Evolutionary conservation across 2,329 filamentous ascomycete species (phyloP).

Genomic region (Bertia moriformis): DNA sequence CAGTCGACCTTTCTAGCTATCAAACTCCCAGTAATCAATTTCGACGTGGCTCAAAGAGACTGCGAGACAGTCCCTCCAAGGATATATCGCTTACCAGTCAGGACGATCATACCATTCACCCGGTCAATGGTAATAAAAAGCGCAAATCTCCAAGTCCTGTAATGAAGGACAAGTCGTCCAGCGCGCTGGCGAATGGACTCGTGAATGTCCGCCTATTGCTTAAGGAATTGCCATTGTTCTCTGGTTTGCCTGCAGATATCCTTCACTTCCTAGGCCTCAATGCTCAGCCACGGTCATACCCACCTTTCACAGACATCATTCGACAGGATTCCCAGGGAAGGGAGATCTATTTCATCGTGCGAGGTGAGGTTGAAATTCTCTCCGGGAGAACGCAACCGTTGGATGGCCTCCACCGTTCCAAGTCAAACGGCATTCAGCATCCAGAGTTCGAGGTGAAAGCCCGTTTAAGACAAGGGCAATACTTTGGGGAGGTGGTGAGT

Average conservation of each 20-base stretch:
- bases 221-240: constrained; percentile 59
- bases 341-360: constrained; percentile 62
- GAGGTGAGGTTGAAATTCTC: constrained; percentile 60
- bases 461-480: constrained; percentile 52
- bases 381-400: constrained; percentile 20
- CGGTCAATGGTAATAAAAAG: constrained; percentile 29
- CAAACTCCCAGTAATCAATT: background rate
- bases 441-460: constrained; percentile 3
- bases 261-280: constrained; percentile 62
- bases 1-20: constrained; percentile 27
- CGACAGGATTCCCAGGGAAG: constrained; percentile 53
- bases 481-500: constrained; percentile 65
- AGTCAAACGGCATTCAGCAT: constrained; percentile 4
- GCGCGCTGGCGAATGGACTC: constrained; percentile 51
- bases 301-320: constrained; percentile 60
- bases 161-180: constrained; percentile 41
- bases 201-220: constrained; percentile 56
- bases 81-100: background rate
- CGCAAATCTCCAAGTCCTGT: constrained; percentile 58
- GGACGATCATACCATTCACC: background rate
- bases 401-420: constrained; percentile 2
- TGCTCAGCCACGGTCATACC: constrained; percentile 52
- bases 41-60: background rate
- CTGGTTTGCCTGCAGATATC: constrained; percentile 54
- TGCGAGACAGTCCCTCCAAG: background rate